A percentile compares a stretch with the other conserved stretches of the same genome.
Conservation (phyloP, 129 eudicot genomes). For the Erigeron canadensis region DNA sequence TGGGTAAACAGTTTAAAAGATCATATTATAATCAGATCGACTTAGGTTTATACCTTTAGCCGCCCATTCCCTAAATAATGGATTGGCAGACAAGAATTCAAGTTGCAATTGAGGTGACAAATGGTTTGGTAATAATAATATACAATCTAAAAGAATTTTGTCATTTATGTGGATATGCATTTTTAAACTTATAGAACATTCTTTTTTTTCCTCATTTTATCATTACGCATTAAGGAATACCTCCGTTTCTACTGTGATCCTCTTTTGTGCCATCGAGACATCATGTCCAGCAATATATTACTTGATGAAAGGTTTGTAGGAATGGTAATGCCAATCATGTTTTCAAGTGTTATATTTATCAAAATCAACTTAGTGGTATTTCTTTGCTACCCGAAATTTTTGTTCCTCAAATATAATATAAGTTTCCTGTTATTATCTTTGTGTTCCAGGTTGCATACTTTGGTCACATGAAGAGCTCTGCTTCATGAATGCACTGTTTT, state of each 20-base stretch:
- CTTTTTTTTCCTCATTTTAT: slow-evolving; percentile 21
- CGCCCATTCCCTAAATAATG: too few relatives aligned
- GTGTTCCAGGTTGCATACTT: slow-evolving; percentile 89
- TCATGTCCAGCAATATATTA: slow-evolving; percentile 91
- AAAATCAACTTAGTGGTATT: slow-evolving; percentile 13
- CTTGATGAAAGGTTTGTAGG: slow-evolving; percentile 76
- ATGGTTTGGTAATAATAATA: slow-evolving; percentile 67
- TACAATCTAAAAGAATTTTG: not conserved
- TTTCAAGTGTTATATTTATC: not conserved
- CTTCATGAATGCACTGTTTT: too few relatives aligned
- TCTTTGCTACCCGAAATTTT: slow-evolving; percentile 2
- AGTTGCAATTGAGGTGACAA: slow-evolving; percentile 95
- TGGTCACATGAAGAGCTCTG: too few relatives aligned
- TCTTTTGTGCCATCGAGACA: slow-evolving; percentile 95
- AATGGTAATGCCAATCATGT: slow-evolving; percentile 51
- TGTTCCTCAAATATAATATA: not conserved
- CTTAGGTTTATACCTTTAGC: too few relatives aligned
- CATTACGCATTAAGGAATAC: slow-evolving; percentile 69
- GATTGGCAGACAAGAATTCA: slow-evolving; percentile 89
- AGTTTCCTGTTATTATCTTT: slow-evolving; percentile 8
- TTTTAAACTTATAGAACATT: slow-evolving; percentile 2
- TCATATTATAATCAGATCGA: too few relatives aligned
- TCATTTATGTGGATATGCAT: slow-evolving; percentile 2
- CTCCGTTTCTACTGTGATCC: slow-evolving; percentile 96
- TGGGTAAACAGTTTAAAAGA: too few relatives aligned